These are phyloP conservation scores for Chlorella sp. DNA, from an alignment of 139 green algal species.

Conservation along the genomic window DNA sequence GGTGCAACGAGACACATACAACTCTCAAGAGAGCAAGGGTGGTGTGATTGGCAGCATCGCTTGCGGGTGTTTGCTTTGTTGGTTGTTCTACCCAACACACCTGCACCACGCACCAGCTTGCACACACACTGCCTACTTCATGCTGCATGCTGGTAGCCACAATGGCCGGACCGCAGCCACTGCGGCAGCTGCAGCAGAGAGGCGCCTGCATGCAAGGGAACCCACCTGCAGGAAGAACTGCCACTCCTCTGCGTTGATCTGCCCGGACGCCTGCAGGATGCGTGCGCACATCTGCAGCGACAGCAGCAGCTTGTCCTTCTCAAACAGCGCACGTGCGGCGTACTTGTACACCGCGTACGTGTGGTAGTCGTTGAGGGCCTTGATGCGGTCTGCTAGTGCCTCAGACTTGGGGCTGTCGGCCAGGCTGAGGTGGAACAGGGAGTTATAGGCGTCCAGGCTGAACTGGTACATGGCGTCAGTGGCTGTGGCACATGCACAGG, in stretches of 20 bases:
- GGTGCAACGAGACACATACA: too few species aligned
- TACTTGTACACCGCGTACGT: slow-evolving; percentile 86
- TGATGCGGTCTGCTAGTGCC: slow-evolving; percentile 63
- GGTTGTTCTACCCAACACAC: too few species aligned
- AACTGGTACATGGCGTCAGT: slow-evolving; percentile 89
- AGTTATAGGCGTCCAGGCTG: slow-evolving; percentile 76
- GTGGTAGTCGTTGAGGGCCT: slow-evolving; percentile 76
- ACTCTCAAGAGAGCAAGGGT: too few species aligned
- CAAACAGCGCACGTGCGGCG: slow-evolving; percentile 70
- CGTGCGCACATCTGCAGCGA: slow-evolving; percentile 77
- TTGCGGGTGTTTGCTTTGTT: too few species aligned
- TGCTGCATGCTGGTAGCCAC: too few species aligned
- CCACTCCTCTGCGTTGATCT: slow-evolving; percentile 76
- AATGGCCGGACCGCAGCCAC: too few species aligned
- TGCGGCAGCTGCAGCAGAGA: too few species aligned
- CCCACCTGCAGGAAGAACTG: slow-evolving; percentile 82
- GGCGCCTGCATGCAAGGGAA: too few species aligned
- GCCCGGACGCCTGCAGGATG: slow-evolving; percentile 38
- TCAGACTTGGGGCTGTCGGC: slow-evolving; percentile 39
- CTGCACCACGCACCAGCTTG: too few species aligned
- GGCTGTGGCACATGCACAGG: too few species aligned
- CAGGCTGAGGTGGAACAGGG: slow-evolving; percentile 70
- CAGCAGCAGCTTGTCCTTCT: slow-evolving; percentile 85
- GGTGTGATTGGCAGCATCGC: too few species aligned
- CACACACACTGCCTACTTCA: too few species aligned